A percentile compares a stretch with the other conserved stretches of the same genome.
Evolutionary conservation across 2,329 filamentous ascomycete genomes (phyloP).

Genomic region (Coniella vitis): DNA sequence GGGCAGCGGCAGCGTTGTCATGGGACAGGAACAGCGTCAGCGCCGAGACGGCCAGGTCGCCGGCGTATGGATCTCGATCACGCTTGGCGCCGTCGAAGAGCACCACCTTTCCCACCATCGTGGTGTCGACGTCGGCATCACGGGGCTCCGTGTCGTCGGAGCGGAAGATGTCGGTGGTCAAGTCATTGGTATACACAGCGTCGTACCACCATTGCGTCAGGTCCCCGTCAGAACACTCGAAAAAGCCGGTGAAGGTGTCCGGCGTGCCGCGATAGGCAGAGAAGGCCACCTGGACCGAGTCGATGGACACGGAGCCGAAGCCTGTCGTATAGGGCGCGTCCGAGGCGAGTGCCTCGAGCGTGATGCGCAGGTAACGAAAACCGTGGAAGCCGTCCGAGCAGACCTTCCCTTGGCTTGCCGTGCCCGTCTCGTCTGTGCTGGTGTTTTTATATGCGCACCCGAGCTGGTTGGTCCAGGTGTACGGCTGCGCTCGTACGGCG

Average conservation of each 20-base stretch:
- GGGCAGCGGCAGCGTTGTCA: conserved; percentile 30
- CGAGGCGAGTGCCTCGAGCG: conserved; percentile 34
- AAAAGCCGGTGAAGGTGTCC: conserved; percentile 43
- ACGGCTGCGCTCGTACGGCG: conserved; percentile 34
- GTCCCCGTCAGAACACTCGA: conserved; percentile 43
- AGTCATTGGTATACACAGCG: conserved; percentile 45
- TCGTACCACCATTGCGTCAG: conserved; percentile 48
- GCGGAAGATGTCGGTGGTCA: conserved; percentile 38
- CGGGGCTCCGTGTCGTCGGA: conserved; percentile 43
- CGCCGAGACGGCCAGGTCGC: conserved; percentile 42
- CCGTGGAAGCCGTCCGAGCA: conserved; percentile 47
- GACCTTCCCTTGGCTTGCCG: conserved; percentile 27
- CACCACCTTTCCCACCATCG: conserved; percentile 38
- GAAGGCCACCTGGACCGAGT: conserved; percentile 34
- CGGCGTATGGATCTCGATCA: conserved; percentile 46
- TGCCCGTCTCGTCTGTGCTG: too few species aligned
- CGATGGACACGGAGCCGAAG: conserved; percentile 36
- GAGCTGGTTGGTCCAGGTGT: conserved; percentile 37
- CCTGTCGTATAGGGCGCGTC: conserved; percentile 39
- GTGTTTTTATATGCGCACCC: conserved; percentile 32
- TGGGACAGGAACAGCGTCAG: conserved; percentile 43
- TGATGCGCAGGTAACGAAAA: conserved; percentile 45
- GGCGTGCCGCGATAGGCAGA: conserved; percentile 40
- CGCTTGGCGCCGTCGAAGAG: conserved; percentile 45
- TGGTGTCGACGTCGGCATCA: conserved; percentile 31